Percentiles rank a stretch among this genome's conserved stretches.
These are phyloP conservation scores for Rhodotorula toruloides DNA, from an alignment of 768 basidiomycete species.

Conservation along the genomic window DNA sequence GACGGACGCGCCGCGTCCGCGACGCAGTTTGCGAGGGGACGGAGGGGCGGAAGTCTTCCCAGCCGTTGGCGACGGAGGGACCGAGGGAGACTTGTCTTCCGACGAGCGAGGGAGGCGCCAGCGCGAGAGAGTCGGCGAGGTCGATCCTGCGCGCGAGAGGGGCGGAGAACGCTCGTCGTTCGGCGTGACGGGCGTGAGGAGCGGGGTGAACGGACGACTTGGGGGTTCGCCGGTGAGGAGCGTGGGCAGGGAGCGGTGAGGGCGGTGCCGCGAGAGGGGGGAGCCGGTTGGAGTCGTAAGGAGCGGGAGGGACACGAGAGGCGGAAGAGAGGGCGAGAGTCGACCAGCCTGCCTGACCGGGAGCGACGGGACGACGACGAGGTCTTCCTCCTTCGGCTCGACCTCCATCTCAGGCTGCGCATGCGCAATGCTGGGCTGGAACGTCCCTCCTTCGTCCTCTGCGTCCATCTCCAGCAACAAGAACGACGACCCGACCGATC, in stretches of 20 bases:
- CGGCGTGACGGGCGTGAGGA: background rate
- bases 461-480: too few relatives aligned
- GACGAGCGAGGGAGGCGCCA: too few relatives aligned
- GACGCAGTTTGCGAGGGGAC: background rate
- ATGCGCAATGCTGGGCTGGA: too few relatives aligned
- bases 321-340: background rate
- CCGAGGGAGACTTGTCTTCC: too few relatives aligned
- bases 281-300: background rate
- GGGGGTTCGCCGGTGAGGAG: background rate
- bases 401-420: background rate
- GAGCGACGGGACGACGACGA: background rate
- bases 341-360: background rate
- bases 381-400: background rate
- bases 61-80: too few relatives aligned
- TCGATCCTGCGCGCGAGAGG: too few relatives aligned
- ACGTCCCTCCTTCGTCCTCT: too few relatives aligned
- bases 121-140: too few relatives aligned
- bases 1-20: background rate
- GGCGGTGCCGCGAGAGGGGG: background rate
- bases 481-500: too few relatives aligned
- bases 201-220: background rate
- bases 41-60: background rate
- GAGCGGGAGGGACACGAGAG: background rate
- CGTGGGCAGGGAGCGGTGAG: conserved; percentile 4
- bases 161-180: background rate